A percentile compares a stretch with the other conserved stretches of the same genome.
Evolutionary conservation across 2,329 filamentous ascomycete genomes (phyloP).

Genomic region (Cladosporium sphaerospermum): DNA sequence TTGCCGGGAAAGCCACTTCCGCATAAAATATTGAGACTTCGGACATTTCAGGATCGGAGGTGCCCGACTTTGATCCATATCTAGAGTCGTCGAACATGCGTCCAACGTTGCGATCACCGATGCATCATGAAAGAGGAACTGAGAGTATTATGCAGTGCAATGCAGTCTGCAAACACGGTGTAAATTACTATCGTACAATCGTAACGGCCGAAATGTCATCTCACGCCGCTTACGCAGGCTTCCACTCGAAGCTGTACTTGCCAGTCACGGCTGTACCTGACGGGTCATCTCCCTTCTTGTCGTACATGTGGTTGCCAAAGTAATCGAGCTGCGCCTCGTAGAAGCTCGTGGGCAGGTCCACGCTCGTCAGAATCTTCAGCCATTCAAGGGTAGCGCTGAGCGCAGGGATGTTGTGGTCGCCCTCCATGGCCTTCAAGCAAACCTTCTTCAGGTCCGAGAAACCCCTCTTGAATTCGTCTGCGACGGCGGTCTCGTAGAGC

Average conservation of each 20-base stretch:
- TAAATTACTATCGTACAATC: background rate
- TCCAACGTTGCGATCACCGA: too few species aligned
- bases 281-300: slow-evolving; percentile 49
- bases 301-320: slow-evolving; percentile 63
- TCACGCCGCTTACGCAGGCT: slow-evolving; percentile 30
- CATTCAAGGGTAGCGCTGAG: slow-evolving; percentile 60
- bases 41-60: too few species aligned
- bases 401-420: slow-evolving; percentile 55
- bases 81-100: background rate
- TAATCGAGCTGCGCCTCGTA: slow-evolving; percentile 67
- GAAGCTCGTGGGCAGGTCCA: slow-evolving; percentile 59
- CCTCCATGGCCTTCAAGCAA: slow-evolving; percentile 48
- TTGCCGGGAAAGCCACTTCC: too few species aligned
- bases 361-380: slow-evolving; percentile 56
- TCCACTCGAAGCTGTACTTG: slow-evolving; percentile 60
- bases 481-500: slow-evolving; percentile 42
- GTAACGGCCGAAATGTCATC: background rate
- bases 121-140: too few species aligned
- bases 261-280: slow-evolving; percentile 49
- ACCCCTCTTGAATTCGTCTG: slow-evolving; percentile 47
- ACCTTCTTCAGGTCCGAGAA: slow-evolving; percentile 51
- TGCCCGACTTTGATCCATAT: background rate
- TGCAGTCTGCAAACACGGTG: too few species aligned
- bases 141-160: too few species aligned
- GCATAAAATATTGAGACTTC: too few species aligned